phyloP scores from a whole-genome alignment of 441 rosid species.

The Erodium texanum region DNA sequence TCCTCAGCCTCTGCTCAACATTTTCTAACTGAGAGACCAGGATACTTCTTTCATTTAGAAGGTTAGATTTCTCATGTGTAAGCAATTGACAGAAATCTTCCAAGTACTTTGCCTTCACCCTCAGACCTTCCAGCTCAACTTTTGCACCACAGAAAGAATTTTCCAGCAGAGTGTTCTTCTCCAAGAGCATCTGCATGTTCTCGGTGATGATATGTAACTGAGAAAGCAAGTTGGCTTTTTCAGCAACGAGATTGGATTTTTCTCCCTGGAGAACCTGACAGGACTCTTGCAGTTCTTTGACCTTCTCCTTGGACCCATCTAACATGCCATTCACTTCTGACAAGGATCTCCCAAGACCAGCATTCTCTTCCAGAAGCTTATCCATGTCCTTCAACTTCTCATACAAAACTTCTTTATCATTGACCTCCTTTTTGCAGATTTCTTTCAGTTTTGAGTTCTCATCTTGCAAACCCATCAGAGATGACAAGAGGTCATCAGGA shows the following conservation, averaged over 20 bases:
- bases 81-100: constrained; percentile 52
- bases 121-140: constrained; percentile 51
- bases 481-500: constrained; percentile 34
- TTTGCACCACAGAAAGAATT: constrained; percentile 44
- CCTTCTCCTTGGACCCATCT: constrained; percentile 40
- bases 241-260: constrained; percentile 36
- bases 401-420: constrained; percentile 31
- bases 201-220: constrained; percentile 71
- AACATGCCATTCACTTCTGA: constrained; percentile 44
- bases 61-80: constrained; percentile 44
- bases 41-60: constrained; percentile 39
- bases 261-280: constrained; percentile 56
- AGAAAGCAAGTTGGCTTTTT: constrained; percentile 55
- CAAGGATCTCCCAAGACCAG: constrained; percentile 37
- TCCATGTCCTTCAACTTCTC: constrained; percentile 42
- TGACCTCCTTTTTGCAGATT: constrained; percentile 27
- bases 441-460: constrained; percentile 46
- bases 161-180: constrained; percentile 43
- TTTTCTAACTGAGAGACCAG: constrained; percentile 38
- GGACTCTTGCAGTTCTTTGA: constrained; percentile 43
- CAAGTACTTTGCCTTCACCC: constrained; percentile 48
- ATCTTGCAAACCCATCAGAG: constrained; percentile 46
- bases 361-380: constrained; percentile 41
- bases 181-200: constrained; percentile 57
- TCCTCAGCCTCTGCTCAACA: constrained; percentile 51